Conservation (phyloP, 192 early-diverging fungal genomes). For the Entomortierella lignicola region DNA sequence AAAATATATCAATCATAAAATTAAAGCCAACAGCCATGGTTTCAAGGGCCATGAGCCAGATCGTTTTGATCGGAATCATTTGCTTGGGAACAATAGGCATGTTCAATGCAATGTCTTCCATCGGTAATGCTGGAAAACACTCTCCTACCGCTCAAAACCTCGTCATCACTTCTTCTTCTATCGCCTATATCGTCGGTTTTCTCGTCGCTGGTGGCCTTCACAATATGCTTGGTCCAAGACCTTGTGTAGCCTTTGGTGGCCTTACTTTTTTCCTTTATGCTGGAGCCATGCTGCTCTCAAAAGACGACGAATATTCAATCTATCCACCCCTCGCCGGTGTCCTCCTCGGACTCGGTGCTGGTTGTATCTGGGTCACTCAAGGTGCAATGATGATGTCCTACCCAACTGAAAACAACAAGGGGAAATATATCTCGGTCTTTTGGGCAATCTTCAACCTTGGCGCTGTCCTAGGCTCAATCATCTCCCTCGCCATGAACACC, state of each 20-base stretch:
- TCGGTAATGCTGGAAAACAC: conserved; percentile 50
- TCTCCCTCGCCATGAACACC: conserved; percentile 77
- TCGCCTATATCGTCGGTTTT: conserved; percentile 79
- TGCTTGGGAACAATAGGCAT: conserved; percentile 55
- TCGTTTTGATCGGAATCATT: conserved; percentile 53
- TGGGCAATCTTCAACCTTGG: conserved; percentile 90
- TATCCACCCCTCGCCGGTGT: conserved; percentile 81
- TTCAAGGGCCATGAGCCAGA: conserved; percentile 53
- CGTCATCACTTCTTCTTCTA: conserved; percentile 46
- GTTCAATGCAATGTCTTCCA: conserved; percentile 53
- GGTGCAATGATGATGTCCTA: conserved; percentile 91
- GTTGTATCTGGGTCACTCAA: conserved; percentile 80
- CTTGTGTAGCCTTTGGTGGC: conserved; percentile 73
- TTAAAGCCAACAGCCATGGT: too few species aligned
- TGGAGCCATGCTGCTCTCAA: conserved; percentile 75
- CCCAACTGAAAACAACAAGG: conserved; percentile 83
- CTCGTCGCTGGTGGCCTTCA: conserved; percentile 79
- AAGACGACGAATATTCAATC: conserved; percentile 60
- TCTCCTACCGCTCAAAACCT: conserved; percentile 51
- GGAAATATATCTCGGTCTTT: conserved; percentile 84
- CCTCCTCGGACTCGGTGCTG: conserved; percentile 81
- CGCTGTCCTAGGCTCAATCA: conserved; percentile 80
- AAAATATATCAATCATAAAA: too few species aligned
- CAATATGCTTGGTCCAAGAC: conserved; percentile 81
- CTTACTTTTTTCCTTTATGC: conserved; percentile 84